Evolutionary conservation across 1,139 yeast species (phyloP).

Genomic region (Protomyces macrosporus): DNA sequence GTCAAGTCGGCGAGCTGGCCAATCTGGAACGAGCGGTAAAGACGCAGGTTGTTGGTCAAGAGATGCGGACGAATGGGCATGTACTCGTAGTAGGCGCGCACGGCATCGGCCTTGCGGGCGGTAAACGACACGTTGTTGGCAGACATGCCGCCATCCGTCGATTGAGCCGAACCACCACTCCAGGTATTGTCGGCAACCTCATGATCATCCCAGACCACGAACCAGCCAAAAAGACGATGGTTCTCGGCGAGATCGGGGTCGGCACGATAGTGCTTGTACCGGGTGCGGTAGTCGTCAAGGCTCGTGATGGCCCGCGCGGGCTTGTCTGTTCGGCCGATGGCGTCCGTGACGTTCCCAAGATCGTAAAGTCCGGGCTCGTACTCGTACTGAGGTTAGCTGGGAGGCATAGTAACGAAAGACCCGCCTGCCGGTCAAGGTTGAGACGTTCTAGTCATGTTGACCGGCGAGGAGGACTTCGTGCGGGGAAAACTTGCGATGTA

Average conservation of each 20-base stretch:
- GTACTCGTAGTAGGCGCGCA: constrained; percentile 12
- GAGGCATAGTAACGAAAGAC: too few species aligned
- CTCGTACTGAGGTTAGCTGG: not conserved
- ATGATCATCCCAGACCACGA: constrained; percentile 5
- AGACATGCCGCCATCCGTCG: not conserved
- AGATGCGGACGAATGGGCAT: constrained; percentile 3
- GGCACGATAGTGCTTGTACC: not conserved
- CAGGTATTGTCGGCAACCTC: constrained; percentile 8
- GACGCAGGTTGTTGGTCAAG: constrained; percentile 2
- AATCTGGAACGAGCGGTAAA: constrained; percentile 4
- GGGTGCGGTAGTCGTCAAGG: constrained; percentile 9
- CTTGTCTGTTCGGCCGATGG: not conserved
- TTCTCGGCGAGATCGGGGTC: constrained; percentile 2
- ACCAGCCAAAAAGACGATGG: constrained; percentile 3
- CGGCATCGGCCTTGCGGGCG: constrained; percentile 1
- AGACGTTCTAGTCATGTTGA: too few species aligned
- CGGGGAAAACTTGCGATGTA: not conserved
- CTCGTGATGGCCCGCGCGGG: not conserved
- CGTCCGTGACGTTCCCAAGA: not conserved
- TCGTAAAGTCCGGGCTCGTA: constrained; percentile 4
- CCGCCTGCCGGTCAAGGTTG: too few species aligned
- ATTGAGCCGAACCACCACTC: not conserved
- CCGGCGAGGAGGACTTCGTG: too few species aligned
- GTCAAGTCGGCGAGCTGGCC: constrained; percentile 2
- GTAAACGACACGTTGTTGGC: not conserved